Conservation (phyloP, 345 rosid genomes). For the Excoecaria cochinchinensis region DNA sequence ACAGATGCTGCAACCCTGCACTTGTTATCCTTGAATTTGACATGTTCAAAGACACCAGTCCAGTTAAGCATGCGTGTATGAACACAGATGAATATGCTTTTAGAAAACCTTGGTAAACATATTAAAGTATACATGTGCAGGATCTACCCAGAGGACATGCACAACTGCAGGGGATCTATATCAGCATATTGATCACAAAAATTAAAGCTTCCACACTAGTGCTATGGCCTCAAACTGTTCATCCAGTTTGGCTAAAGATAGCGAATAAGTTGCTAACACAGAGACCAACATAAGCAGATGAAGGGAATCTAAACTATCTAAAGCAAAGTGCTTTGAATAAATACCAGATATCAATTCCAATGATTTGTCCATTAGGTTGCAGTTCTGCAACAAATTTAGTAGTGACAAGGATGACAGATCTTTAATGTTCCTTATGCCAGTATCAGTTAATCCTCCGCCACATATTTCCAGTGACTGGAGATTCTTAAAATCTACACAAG, state of each 20-base stretch:
- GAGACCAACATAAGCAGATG: neutral
- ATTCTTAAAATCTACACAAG: conserved; percentile 65
- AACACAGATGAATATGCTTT: neutral
- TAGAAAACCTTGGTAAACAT: neutral
- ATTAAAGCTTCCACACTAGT: no score
- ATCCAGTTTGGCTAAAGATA: neutral
- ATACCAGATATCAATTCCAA: conserved; percentile 86
- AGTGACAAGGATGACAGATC: conserved; percentile 62
- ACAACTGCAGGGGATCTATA: neutral
- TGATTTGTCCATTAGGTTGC: conserved; percentile 75
- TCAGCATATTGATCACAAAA: no score
- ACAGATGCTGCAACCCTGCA: conserved; percentile 65
- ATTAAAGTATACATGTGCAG: neutral
- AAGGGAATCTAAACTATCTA: neutral
- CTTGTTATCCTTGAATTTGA: conserved; percentile 76
- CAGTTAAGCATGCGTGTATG: conserved; percentile 60
- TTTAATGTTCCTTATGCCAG: conserved; percentile 84
- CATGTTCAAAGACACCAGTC: conserved; percentile 68
- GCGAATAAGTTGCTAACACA: no score
- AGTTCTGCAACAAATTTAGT: conserved; percentile 81
- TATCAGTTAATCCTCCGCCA: conserved; percentile 94
- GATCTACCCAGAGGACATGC: neutral
- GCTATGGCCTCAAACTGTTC: neutral
- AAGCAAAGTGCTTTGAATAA: neutral
- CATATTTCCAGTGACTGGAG: no score